Evolutionary conservation across 805 yeast species (phyloP), one percentile per base, ranked within the genome.

Genomic region (Ogataea sp.): DNA sequence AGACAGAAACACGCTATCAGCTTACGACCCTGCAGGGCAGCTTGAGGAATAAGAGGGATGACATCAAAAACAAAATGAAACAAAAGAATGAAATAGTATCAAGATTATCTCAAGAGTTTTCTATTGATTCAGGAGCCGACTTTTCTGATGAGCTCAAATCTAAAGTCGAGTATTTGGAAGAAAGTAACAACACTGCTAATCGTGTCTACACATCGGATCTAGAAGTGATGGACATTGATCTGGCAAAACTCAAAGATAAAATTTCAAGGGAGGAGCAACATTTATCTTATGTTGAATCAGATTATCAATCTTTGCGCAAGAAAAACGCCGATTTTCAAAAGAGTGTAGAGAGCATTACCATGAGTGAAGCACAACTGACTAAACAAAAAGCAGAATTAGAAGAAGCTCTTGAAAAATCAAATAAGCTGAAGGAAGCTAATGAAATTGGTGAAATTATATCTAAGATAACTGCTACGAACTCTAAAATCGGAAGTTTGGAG

Each of bases 261-360:
- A n/a, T n/a, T n/a, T n/a, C n/a, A n/a, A n/a, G n/a, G n/a, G 70
- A 74, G 49, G 50, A 55, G 21, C 75, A 72, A 48, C 67, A 67
- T 42, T 47, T 52, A 23, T 54, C 56, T n/a, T 71, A 75, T 46
- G 52, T 64, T 13, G 37, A 46, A 1, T 58, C 61, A 6, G 83
- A 77, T 46, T 55, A 66, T 7, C 47, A 53, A 3, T 57, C 55
- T 1, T 64, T 17, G 58, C 59, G 27, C 44, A 48, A 14, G 67
- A 73, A 43, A 25, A 56, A 70, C 24, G 46, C 51, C 3, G 51
- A 54, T 3, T 49, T 77, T 2, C 62, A 68, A 32, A 50, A 50
- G 1, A 66, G 65, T 34, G 43, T 80, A 7, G 58, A 56, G 2
- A 51, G 51, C 1, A 59, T 71, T 3, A 53, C 58, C 6, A 54